Percentiles rank a stretch among this genome's conserved stretches.
Evolutionary conservation across 805 yeast genomes (phyloP).

Genomic region (baker's yeast (Saccharomyces cerevisiae)): DNA sequence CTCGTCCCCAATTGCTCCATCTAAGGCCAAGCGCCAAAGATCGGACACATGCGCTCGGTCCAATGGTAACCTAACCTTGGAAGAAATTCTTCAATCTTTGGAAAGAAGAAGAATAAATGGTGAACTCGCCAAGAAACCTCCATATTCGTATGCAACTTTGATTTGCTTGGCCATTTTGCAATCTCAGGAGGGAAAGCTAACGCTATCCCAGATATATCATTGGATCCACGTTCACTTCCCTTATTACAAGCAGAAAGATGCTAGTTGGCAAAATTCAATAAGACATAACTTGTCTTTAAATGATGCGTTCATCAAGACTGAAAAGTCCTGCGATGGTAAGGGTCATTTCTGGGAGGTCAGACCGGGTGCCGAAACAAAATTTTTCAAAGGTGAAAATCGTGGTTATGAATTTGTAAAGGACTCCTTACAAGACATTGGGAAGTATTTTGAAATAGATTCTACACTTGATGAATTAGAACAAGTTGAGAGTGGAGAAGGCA

Average conservation of each 20-base stretch:
- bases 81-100: conserved; percentile 23
- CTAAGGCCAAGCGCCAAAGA: conserved; percentile 23
- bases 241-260: conserved; percentile 75
- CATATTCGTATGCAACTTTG: conserved; percentile 86
- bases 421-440: conserved; percentile 20
- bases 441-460: conserved; percentile 92
- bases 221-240: conserved; percentile 87
- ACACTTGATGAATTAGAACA: conserved; percentile 78
- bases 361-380: conserved; percentile 73
- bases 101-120: conserved; percentile 12
- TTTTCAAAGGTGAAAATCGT: conserved; percentile 44
- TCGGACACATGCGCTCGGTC: conserved; percentile 24
- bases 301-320: conserved; percentile 84
- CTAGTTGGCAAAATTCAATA: conserved; percentile 97
- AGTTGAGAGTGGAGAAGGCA: background rate
- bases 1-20: conserved; percentile 28
- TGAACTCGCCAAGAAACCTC: conserved; percentile 53
- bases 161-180: conserved; percentile 35
- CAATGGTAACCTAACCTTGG: conserved; percentile 24
- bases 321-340: conserved; percentile 81
- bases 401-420: conserved; percentile 11
- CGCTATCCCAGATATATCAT: conserved; percentile 74
- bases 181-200: conserved; percentile 39
- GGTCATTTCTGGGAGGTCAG: conserved; percentile 88
- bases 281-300: conserved; percentile 89